phyloP scores from a whole-genome alignment of 2,329 filamentous ascomycete genomes.

The Penicillium capsulatum region DNA sequence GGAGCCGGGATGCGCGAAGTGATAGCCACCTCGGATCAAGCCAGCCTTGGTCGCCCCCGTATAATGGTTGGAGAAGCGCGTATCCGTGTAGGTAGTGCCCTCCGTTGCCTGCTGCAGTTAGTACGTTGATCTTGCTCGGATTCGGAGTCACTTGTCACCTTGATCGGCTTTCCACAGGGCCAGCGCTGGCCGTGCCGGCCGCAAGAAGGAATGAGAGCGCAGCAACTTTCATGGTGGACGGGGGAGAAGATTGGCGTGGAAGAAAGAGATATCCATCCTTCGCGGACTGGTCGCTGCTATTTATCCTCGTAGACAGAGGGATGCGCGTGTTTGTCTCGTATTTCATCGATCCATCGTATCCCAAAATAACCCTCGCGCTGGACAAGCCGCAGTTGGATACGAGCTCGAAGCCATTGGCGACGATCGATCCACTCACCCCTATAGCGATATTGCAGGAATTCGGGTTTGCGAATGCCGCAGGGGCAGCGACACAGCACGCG shows the following conservation, averaged over 20 bases:
- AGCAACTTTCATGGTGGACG: slow-evolving; percentile 20
- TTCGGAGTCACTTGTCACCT: slow-evolving; percentile 20
- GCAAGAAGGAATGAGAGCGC: slow-evolving; percentile 16
- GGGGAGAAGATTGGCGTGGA: neutral
- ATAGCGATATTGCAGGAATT: too few relatives aligned
- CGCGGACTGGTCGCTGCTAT: neutral
- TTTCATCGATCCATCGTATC: slow-evolving; percentile 7
- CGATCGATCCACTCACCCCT: slow-evolving; percentile 11
- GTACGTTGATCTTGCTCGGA: too few relatives aligned
- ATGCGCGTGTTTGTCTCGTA: too few relatives aligned
- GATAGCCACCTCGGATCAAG: slow-evolving; percentile 55
- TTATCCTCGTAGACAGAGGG: too few relatives aligned
- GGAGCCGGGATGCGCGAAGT: slow-evolving; percentile 50
- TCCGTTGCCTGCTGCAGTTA: slow-evolving; percentile 46
- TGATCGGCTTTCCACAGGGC: slow-evolving; percentile 23
- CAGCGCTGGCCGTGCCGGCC: slow-evolving; percentile 17
- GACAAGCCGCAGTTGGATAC: slow-evolving; percentile 8
- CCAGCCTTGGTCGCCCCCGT: slow-evolving; percentile 48
- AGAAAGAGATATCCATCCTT: neutral
- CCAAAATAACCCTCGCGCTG: slow-evolving; percentile 7
- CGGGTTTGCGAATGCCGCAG: too few relatives aligned
- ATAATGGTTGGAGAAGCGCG: slow-evolving; percentile 50
- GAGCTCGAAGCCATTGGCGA: slow-evolving; percentile 5
- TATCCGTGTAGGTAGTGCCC: slow-evolving; percentile 46
- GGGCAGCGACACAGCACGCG: too few relatives aligned